Evolutionary conservation across 305 asterid species (phyloP).

Genomic region (Andrographis paniculata): DNA sequence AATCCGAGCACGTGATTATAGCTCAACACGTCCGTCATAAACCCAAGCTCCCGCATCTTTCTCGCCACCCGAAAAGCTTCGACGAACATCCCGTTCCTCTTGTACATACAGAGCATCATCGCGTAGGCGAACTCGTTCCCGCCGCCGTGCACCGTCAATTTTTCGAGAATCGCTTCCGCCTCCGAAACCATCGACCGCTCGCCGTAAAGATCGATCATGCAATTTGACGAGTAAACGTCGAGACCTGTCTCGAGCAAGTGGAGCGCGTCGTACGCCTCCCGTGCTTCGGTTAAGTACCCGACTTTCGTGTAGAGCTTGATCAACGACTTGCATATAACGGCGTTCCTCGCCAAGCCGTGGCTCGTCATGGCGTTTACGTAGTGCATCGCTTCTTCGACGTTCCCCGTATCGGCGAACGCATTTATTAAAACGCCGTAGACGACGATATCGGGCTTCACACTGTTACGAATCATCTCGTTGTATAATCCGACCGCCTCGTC

Average conservation of each 20-base stretch:
- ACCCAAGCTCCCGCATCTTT: slow-evolving; percentile 66
- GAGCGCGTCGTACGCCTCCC: slow-evolving; percentile 42
- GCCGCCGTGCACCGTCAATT: slow-evolving; percentile 38
- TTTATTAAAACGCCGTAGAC: slow-evolving; percentile 75
- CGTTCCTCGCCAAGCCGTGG: slow-evolving; percentile 47
- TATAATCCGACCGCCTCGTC: slow-evolving; percentile 52
- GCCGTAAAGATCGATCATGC: slow-evolving; percentile 87
- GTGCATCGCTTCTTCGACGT: slow-evolving; percentile 41
- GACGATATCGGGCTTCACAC: slow-evolving; percentile 62
- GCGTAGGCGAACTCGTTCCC: slow-evolving; percentile 92
- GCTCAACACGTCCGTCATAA: slow-evolving; percentile 73
- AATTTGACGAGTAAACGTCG: slow-evolving; percentile 73
- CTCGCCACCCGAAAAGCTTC: slow-evolving; percentile 61
- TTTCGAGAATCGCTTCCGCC: slow-evolving; percentile 65
- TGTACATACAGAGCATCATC: slow-evolving; percentile 94
- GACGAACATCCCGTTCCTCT: slow-evolving; percentile 57
- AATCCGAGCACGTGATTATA: slow-evolving; percentile 72
- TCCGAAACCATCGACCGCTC: slow-evolving; percentile 68
- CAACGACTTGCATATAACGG: slow-evolving; percentile 53
- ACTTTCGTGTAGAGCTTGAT: slow-evolving; percentile 83
- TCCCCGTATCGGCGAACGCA: slow-evolving; percentile 75
- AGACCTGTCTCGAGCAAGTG: slow-evolving; percentile 36
- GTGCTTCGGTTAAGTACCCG: slow-evolving; percentile 77
- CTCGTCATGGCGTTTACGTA: slow-evolving; percentile 42
- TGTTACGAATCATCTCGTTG: slow-evolving; percentile 47